Evolutionary conservation across 352 stramenopile genomes (phyloP).

Genomic region (Globisporangium nunn): DNA sequence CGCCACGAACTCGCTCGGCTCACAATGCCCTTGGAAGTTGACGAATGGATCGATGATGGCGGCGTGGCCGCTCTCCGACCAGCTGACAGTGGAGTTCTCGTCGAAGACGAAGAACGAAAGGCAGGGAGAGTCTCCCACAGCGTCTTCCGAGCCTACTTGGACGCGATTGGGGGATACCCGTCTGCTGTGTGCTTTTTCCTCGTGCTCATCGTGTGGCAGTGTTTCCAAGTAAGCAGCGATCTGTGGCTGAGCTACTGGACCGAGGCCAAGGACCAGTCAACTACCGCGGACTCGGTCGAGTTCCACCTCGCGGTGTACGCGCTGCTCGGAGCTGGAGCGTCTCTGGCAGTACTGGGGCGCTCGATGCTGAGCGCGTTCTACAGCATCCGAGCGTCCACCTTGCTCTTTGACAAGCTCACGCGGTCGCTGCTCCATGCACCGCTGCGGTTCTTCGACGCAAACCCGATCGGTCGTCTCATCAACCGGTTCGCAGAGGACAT

Average conservation of each 20-base stretch:
- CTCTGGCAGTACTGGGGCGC: conserved; percentile 24
- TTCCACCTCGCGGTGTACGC: conserved; percentile 22
- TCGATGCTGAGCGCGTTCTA: conserved; percentile 7
- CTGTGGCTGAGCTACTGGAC: conserved; percentile 24
- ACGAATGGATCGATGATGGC: no score
- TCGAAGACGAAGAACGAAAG: no score
- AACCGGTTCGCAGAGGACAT: conserved; percentile 86
- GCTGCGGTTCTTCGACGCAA: conserved; percentile 87
- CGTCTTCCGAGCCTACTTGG: conserved; percentile 32
- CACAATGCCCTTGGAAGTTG: no score
- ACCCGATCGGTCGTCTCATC: conserved; percentile 77
- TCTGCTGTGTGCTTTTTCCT: conserved; percentile 9
- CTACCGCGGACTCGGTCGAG: neutral
- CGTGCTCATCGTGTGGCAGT: conserved; percentile 12
- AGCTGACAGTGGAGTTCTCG: no score
- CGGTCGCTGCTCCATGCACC: conserved; percentile 68
- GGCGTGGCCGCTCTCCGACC: no score
- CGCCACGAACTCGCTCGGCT: no score
- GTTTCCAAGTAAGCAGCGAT: conserved; percentile 14
- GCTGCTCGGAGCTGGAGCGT: conserved; percentile 4
- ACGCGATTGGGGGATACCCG: conserved; percentile 24
- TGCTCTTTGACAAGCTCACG: conserved; percentile 75
- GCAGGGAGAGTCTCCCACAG: no score
- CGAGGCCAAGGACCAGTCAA: neutral
- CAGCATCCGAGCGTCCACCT: conserved; percentile 19